These are phyloP conservation scores for Erythrobasidium yunnanense DNA, from an alignment of 768 basidiomycete genomes.

Conservation along the genomic window DNA sequence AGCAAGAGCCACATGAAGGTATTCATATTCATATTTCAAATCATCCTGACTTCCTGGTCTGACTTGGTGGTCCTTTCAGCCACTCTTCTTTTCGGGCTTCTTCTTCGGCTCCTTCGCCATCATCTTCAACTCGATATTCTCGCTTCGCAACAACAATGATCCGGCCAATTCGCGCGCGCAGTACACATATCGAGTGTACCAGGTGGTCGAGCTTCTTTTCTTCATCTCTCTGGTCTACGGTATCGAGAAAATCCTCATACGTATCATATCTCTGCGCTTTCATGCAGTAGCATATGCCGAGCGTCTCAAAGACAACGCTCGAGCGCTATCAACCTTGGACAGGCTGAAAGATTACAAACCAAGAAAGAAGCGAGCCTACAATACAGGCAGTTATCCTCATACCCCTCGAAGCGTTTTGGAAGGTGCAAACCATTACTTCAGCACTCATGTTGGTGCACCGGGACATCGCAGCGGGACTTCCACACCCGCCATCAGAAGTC, in stretches of 20 bases:
- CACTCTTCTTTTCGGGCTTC: constrained; percentile 57
- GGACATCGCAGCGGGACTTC: too few relatives aligned
- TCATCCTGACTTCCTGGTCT: not conserved
- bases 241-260: constrained; percentile 58
- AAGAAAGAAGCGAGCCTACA: constrained; percentile 32
- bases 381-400: not conserved
- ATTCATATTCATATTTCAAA: not conserved
- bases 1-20: constrained; percentile 51
- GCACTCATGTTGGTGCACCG: too few relatives aligned
- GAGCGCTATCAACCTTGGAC: constrained; percentile 55
- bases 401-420: too few relatives aligned
- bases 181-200: constrained; percentile 55
- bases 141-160: constrained; percentile 48
- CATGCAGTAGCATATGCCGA: constrained; percentile 68
- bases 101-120: constrained; percentile 64
- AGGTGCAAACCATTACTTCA: too few relatives aligned
- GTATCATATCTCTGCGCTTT: constrained; percentile 61
- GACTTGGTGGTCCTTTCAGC: not conserved
- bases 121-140: constrained; percentile 58
- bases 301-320: constrained; percentile 53
- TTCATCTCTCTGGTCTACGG: constrained; percentile 59
- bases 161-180: constrained; percentile 48
- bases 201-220: constrained; percentile 63
- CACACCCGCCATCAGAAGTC: too few relatives aligned
- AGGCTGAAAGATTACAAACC: constrained; percentile 57